phyloP scores from a whole-genome alignment of 2,329 filamentous ascomycete genomes.

The Fusarium chlamydosporum region DNA sequence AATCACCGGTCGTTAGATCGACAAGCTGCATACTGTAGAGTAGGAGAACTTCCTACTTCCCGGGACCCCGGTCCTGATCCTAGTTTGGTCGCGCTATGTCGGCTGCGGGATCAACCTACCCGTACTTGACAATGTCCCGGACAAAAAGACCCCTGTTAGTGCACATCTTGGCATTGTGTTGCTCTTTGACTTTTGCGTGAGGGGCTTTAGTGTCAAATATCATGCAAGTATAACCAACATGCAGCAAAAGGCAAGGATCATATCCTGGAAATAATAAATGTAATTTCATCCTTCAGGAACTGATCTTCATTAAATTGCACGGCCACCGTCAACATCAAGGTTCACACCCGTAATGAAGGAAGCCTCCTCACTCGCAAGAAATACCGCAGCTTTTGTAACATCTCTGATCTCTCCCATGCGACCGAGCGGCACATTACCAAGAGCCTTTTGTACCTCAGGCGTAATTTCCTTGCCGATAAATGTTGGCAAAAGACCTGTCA shows the following conservation, averaged over 20 bases:
- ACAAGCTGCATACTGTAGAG: not conserved
- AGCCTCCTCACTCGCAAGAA: slow-evolving; percentile 78
- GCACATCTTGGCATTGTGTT: not conserved
- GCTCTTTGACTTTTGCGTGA: not conserved
- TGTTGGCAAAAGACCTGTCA: slow-evolving; percentile 10
- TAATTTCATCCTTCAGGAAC: not conserved
- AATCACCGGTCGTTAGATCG: not conserved
- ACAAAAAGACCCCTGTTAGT: not conserved
- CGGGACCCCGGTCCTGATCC: not conserved
- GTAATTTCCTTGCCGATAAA: slow-evolving; percentile 75
- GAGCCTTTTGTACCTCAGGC: slow-evolving; percentile 69
- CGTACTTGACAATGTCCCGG: not conserved
- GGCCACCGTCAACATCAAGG: slow-evolving; percentile 63
- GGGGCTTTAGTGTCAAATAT: not conserved
- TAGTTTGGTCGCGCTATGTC: no score
- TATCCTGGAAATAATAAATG: not conserved
- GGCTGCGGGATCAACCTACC: not conserved
- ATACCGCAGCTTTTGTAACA: slow-evolving; percentile 78
- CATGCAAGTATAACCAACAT: not conserved
- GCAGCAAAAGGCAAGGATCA: not conserved
- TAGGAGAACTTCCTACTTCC: not conserved
- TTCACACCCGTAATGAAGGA: slow-evolving; percentile 80
- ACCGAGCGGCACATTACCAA: slow-evolving; percentile 69
- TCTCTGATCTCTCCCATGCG: slow-evolving; percentile 62
- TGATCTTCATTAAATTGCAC: slow-evolving; percentile 3